Evolutionary conservation across 441 rosid genomes (phyloP), one percentile per base, ranked within the genome.

Genomic region (Aleurites moluccanus): DNA sequence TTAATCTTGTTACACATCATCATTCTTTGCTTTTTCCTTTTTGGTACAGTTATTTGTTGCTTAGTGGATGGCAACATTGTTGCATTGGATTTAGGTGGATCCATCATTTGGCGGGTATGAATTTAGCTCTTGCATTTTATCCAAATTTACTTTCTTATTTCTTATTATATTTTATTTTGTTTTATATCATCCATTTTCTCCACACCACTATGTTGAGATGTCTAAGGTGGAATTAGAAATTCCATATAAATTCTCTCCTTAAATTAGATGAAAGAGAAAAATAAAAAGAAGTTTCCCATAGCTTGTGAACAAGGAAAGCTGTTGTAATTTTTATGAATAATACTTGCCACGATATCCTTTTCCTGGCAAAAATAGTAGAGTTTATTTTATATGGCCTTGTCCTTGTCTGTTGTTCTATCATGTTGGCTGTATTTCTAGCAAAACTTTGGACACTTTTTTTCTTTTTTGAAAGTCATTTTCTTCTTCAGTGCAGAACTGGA

Each of bases 51-150:
- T 77, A 85, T 96, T 84, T 91, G 97, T 82, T 96, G 99, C 83
- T 83, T 91, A 83, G 98, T 96, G 71, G 91, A 96, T 86, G 98
- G 98, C 52, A 88, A 80, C 59, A 83, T 96, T 74, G 76, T 91
- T n/a, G 91, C 89, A 45, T 3, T 92, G 75, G 88, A 83, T 85
- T 65, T 80, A 21, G 79, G 78, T 73, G 99, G 98, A 83, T 84
- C 90, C 73, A 79, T 86, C 49, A 62, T 82, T 79, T 96, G 99
- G 99, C 91, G 70, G 98, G 98, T 95, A 86, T 69, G 73, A 70
- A 64, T 49, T 52, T 49, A 44, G 77, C 28, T 16, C 35, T 72
- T 73, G 3, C 42, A 4, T 65, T 38, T 21, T 21, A 13, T 49
- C 11, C 63, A 40, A 18, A 14, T 61, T 74, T 6, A 2, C 35